phyloP scores from a whole-genome alignment of 805 yeast species.

The Candida michaelii region DNA sequence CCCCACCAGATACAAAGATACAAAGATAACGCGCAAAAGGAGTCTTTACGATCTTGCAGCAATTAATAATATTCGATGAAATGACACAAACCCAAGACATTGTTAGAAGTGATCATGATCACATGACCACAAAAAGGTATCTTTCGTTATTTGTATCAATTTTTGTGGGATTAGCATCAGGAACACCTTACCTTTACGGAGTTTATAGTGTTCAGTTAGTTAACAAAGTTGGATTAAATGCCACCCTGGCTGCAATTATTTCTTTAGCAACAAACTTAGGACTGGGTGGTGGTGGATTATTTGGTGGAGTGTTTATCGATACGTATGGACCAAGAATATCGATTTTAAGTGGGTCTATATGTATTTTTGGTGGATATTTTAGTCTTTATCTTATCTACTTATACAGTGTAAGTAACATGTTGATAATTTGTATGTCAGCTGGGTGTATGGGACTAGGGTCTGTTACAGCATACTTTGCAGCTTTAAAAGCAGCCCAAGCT shows the following conservation, averaged over 20 bases:
- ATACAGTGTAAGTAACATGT: constrained; percentile 36
- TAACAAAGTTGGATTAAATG: constrained; percentile 52
- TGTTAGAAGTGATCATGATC: too few species aligned
- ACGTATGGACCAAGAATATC: constrained; percentile 55
- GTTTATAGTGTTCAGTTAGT: constrained; percentile 75
- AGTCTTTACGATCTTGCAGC: not conserved
- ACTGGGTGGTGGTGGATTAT: constrained; percentile 64
- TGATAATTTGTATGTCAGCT: constrained; percentile 49
- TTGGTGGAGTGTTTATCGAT: constrained; percentile 71
- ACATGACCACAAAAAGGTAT: constrained; percentile 9
- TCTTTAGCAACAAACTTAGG: constrained; percentile 66
- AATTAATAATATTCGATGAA: not conserved
- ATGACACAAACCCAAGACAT: too few species aligned
- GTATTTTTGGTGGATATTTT: constrained; percentile 55
- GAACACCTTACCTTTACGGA: constrained; percentile 74
- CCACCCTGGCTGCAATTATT: constrained; percentile 61
- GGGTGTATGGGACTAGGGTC: constrained; percentile 63
- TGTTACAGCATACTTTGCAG: constrained; percentile 59
- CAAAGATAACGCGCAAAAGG: not conserved
- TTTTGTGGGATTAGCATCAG: constrained; percentile 64
- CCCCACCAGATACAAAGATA: not conserved
- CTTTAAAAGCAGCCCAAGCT: constrained; percentile 53
- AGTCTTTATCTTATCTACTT: constrained; percentile 49
- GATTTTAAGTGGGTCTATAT: constrained; percentile 52
- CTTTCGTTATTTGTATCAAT: constrained; percentile 31